phyloP scores from a whole-genome alignment of 306 rosid species.

The Erythrophleum fordii region DNA sequence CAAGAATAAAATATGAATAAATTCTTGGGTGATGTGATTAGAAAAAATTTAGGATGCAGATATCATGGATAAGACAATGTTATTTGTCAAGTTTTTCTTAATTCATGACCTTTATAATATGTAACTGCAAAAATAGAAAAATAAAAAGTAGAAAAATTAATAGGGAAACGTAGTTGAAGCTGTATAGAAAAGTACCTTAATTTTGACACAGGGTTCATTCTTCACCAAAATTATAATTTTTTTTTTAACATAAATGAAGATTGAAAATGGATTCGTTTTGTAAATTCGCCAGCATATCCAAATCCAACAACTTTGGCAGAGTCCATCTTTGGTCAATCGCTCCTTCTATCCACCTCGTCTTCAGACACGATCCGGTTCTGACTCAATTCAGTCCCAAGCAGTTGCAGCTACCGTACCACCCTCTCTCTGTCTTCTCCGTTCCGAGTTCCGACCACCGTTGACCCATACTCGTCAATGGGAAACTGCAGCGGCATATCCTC shows the following conservation, averaged over 20 bases:
- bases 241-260: too few relatives aligned
- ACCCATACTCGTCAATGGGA: conserved; percentile 52
- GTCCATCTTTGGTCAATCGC: neutral
- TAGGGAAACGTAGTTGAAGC: too few relatives aligned
- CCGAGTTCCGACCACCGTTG: neutral
- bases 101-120: too few relatives aligned
- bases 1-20: neutral
- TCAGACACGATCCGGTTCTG: neutral
- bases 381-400: neutral
- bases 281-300: neutral
- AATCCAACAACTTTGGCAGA: neutral
- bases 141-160: too few relatives aligned
- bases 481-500: conserved; percentile 53
- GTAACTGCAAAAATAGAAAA: too few relatives aligned
- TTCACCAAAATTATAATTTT: too few relatives aligned
- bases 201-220: too few relatives aligned
- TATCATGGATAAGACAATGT: too few relatives aligned
- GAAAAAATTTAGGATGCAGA: neutral
- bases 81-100: too few relatives aligned
- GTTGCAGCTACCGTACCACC: neutral
- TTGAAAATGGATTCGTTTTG: too few relatives aligned
- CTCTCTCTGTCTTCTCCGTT: neutral
- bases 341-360: neutral
- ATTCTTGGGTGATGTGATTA: too few relatives aligned
- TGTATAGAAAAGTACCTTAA: too few relatives aligned